Evolutionary conservation across 495 filamentous ascomycete species (phyloP).

Genomic region (Trichoderma asperelloides): DNA sequence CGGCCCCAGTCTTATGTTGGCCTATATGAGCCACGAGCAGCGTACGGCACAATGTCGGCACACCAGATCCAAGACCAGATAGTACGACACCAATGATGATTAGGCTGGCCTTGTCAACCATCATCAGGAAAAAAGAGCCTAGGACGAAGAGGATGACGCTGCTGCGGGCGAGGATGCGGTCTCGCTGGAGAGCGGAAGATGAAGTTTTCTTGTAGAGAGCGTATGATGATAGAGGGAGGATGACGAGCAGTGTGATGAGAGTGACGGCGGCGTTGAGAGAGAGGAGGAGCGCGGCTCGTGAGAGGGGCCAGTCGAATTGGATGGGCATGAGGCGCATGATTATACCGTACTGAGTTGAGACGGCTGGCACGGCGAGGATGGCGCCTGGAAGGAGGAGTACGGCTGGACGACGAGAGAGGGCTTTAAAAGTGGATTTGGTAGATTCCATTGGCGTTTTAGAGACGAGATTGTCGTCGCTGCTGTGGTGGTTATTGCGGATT

Average conservation of each 20-base stretch:
- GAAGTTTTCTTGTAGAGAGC: background rate
- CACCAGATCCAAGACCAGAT: background rate
- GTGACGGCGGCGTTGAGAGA: slow-evolving; percentile 2
- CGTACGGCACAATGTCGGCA: background rate
- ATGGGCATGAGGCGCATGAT: slow-evolving; percentile 5
- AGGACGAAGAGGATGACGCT: slow-evolving; percentile 2
- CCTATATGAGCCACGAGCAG: background rate
- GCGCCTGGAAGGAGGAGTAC: background rate
- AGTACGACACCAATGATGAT: background rate
- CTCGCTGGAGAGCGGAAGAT: background rate
- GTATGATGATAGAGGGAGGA: background rate
- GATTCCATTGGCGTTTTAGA: background rate
- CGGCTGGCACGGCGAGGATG: background rate
- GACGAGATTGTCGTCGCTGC: background rate
- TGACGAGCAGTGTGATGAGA: background rate
- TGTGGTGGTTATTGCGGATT: background rate
- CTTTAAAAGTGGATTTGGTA: background rate
- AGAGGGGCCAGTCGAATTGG: background rate
- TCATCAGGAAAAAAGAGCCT: background rate
- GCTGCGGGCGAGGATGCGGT: background rate
- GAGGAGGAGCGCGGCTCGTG: background rate
- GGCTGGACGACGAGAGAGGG: background rate
- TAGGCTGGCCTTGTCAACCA: background rate
- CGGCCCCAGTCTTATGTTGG: background rate
- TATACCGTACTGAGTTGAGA: background rate